Conservation (phyloP, 2,329 filamentous ascomycete genomes). For the Macrophomina phaseolina region DNA sequence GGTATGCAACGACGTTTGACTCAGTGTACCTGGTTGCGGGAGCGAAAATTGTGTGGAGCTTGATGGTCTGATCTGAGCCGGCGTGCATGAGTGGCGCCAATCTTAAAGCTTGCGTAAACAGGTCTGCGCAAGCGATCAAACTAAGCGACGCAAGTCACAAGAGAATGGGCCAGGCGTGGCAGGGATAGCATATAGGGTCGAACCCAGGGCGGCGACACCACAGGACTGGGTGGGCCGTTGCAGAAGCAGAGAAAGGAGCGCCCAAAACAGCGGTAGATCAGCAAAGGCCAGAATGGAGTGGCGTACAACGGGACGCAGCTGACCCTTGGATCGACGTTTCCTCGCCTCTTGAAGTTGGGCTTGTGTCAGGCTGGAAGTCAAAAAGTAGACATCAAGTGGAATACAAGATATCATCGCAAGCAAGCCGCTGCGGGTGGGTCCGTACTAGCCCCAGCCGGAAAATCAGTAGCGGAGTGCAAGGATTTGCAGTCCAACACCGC, state of each 20-base stretch:
- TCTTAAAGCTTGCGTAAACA: slow-evolving; percentile 3
- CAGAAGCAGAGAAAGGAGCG: neutral
- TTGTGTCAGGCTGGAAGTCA: neutral
- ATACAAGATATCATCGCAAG: neutral
- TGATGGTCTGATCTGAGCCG: neutral
- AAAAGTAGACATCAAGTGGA: neutral
- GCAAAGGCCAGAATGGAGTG: neutral
- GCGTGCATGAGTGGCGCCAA: neutral
- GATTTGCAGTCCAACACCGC: neutral
- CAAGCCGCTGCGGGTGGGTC: neutral
- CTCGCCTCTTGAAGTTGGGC: slow-evolving; percentile 2
- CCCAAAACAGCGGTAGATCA: neutral
- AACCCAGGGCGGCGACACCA: neutral
- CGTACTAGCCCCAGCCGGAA: neutral
- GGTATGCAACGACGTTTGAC: slow-evolving; percentile 8
- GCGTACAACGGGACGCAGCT: neutral
- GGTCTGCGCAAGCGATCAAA: slow-evolving; percentile 1
- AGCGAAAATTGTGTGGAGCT: neutral
- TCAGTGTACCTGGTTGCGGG: slow-evolving; percentile 1
- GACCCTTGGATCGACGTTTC: neutral
- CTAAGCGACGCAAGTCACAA: neutral
- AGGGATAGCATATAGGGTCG: neutral
- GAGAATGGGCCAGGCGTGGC: neutral
- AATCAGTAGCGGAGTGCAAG: neutral
- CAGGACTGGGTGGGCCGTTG: neutral